Conservation (phyloP, 1,284 basidiomycete species). For the Cutaneotrichosporon cutaneum region DNA sequence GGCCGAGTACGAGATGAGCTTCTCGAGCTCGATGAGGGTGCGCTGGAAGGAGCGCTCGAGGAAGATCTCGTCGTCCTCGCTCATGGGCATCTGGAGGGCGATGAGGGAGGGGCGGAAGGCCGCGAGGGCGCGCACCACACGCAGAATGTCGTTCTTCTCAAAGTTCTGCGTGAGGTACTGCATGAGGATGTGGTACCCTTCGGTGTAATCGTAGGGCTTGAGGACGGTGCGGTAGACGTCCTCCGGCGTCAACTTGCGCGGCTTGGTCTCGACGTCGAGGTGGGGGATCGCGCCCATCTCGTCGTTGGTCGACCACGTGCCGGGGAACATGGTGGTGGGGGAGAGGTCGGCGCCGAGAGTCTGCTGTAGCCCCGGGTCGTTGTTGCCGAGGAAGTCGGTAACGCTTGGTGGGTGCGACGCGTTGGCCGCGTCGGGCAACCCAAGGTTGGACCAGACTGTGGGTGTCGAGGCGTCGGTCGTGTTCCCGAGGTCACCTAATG, state of each 20-base stretch:
- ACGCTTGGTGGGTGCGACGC: slow-evolving; percentile 3
- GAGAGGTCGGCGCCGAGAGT: slow-evolving; percentile 14
- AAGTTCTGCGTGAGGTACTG: slow-evolving; percentile 86
- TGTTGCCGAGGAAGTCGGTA: slow-evolving; percentile 3
- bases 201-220: slow-evolving; percentile 68
- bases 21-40: slow-evolving; percentile 89
- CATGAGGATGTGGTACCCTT: slow-evolving; percentile 93
- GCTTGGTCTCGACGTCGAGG: slow-evolving; percentile 6
- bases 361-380: slow-evolving; percentile 12
- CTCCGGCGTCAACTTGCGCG: slow-evolving; percentile 23
- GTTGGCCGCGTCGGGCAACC: slow-evolving; percentile 15
- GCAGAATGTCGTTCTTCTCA: slow-evolving; percentile 91
- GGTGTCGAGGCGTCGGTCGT: slow-evolving; percentile 24
- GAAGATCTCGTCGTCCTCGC: slow-evolving; percentile 89
- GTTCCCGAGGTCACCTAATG: slow-evolving; percentile 24
- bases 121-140: slow-evolving; percentile 88
- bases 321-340: slow-evolving; percentile 11
- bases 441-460: slow-evolving; percentile 24
- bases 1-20: slow-evolving; percentile 93
- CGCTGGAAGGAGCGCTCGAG: slow-evolving; percentile 94
- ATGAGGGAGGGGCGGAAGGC: slow-evolving; percentile 94
- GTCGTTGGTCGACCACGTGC: slow-evolving; percentile 1
- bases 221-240: slow-evolving; percentile 25
- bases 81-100: slow-evolving; percentile 90
- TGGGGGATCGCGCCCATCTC: slow-evolving; percentile 5